phyloP scores from a whole-genome alignment of 345 rosid species.

The Eucalyptus polyanthemos region DNA sequence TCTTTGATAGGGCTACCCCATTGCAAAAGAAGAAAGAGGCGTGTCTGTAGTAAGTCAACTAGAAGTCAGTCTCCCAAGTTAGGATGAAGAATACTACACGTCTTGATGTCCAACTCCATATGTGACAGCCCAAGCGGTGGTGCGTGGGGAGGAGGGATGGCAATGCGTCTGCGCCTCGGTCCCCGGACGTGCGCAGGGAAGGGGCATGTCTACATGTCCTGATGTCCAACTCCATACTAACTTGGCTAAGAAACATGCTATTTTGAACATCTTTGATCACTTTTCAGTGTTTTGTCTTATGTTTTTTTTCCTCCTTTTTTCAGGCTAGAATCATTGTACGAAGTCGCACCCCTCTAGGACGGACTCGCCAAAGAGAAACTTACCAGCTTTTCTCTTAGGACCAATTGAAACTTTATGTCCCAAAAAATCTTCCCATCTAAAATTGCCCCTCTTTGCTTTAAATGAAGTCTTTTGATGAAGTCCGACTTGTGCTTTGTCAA shows the following conservation, averaged over 20 bases:
- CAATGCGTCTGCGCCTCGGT: accelerated
- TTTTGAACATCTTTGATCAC: background rate
- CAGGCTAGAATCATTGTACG: background rate
- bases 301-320: background rate
- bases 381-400: background rate
- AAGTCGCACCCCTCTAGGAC: background rate
- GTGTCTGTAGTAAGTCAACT: background rate
- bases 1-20: background rate
- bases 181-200: too few relatives aligned
- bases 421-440: background rate
- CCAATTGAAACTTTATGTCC: background rate
- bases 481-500: background rate
- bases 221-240: background rate
- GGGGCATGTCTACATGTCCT: background rate
- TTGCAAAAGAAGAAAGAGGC: background rate
- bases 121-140: too few relatives aligned
- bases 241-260: too few relatives aligned
- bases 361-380: background rate
- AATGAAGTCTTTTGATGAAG: background rate
- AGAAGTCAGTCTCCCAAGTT: background rate
- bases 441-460: background rate
- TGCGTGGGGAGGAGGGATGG: too few relatives aligned
- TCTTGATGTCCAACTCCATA: background rate
- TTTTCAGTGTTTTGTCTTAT: background rate
- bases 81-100: background rate